Base-by-base conservation (phyloP, 2,329 filamentous ascomycete species). In the Penicillium sclerotigenum region DNA sequence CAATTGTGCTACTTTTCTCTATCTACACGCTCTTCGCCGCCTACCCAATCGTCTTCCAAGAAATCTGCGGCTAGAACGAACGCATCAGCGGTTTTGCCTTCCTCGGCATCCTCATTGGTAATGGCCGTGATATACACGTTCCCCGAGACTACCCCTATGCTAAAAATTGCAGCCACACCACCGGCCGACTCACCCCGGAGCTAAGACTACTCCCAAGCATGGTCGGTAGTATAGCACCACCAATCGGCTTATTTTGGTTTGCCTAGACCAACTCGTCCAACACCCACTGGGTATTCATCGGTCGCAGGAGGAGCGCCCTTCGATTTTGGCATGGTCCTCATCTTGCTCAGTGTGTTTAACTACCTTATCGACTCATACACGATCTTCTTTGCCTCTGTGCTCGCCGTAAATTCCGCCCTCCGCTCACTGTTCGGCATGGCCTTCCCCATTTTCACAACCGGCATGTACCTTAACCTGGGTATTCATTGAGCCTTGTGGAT, bases 181-280 rank as follows among this genome's bases (percentile, higher is more conserved):
- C 60, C n/a, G 61, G 59, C 26, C 59, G 60, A 20, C 58, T 65
- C n/a, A 77, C 83, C 10, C 84, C 85, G 0, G 83, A 86, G 70
- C 78, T 79, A 24, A 80, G 79, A 47, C 67, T 83, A 0, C 79
- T 80, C 0, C 77, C 79, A 7, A 74, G 72, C 41, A 79, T 81
- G 52, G 59, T 80, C 4, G 79, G 79, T 16, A 66, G 64, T 3
- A 63, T 65, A 43, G 64, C 65, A 13, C 62, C 71, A 11, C 65
- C 67, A 0, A 49, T 67, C 36, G 67, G 67, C 2, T 48, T 71
- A 5, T 71, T 71, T 50, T 71, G 68, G 67, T 71, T 71, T 46
- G 67, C 68, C 7, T 71, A 68, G 69, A 68, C 65, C 6, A 70
- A 69, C 57, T 65, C 60, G n/a, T 58, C 62, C 10, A 58, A 50